A percentile compares a stretch with the other conserved stretches of the same genome.
These are phyloP conservation scores for Metschnikowia bowlesiae DNA, from an alignment of 805 yeast genomes.

Conservation along the genomic window DNA sequence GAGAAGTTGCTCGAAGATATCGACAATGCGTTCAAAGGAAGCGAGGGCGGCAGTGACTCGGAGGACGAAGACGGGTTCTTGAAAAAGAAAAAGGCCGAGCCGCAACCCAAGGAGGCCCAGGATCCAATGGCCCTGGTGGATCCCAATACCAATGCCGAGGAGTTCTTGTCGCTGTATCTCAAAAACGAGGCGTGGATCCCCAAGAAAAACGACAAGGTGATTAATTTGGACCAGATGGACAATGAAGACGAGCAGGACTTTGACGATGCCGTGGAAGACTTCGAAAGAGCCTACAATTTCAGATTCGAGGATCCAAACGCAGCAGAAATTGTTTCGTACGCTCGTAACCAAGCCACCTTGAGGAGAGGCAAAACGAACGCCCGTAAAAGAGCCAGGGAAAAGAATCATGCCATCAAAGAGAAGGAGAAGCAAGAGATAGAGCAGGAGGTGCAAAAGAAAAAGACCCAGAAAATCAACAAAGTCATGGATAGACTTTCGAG, in stretches of 20 bases:
- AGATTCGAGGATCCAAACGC: slow-evolving; percentile 90
- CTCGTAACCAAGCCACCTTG: slow-evolving; percentile 88
- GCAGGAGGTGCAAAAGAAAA: slow-evolving; percentile 62
- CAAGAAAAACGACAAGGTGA: slow-evolving; percentile 53
- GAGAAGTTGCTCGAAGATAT: slow-evolving; percentile 72
- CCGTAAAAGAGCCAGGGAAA: slow-evolving; percentile 80
- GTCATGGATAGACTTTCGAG: slow-evolving; percentile 66
- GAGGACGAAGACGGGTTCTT: slow-evolving; percentile 48
- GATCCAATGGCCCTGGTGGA: slow-evolving; percentile 50
- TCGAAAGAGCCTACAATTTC: slow-evolving; percentile 91
- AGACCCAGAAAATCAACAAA: slow-evolving; percentile 69
- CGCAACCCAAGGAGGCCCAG: slow-evolving; percentile 25
- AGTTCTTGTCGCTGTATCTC: slow-evolving; percentile 69
- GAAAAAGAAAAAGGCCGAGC: slow-evolving; percentile 46
- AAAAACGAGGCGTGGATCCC: slow-evolving; percentile 89
- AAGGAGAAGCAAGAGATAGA: slow-evolving; percentile 53
- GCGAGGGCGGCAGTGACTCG: slow-evolving; percentile 38
- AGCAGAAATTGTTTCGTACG: slow-evolving; percentile 88
- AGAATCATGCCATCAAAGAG: slow-evolving; percentile 50
- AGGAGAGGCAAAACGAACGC: slow-evolving; percentile 72
- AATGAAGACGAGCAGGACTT: slow-evolving; percentile 74
- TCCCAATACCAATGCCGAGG: slow-evolving; percentile 51
- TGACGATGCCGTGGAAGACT: slow-evolving; percentile 86
- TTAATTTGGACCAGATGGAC: slow-evolving; percentile 47
- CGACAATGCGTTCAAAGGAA: slow-evolving; percentile 53